phyloP scores from a whole-genome alignment of 345 rosid species.

The Orychophragmus violaceus region DNA sequence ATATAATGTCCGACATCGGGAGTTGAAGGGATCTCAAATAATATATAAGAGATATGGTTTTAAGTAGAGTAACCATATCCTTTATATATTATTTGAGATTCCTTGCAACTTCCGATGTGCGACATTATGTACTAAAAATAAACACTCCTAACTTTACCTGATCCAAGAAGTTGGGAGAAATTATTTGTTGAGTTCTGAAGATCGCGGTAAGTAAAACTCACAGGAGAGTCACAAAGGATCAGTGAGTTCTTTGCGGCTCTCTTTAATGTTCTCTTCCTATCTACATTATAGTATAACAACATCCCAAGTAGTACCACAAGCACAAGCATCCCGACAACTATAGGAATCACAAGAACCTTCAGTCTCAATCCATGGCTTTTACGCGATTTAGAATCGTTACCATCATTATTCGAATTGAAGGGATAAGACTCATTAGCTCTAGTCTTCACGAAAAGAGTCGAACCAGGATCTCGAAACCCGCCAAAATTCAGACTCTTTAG shows the following conservation, averaged over 20 bases:
- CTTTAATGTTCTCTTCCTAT: conserved; percentile 45
- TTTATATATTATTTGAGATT: too few species aligned
- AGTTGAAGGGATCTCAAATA: too few species aligned
- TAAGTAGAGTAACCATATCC: too few species aligned
- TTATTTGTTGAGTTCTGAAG: conserved; percentile 58
- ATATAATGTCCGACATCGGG: too few species aligned
- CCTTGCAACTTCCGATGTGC: too few species aligned
- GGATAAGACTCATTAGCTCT: conserved; percentile 39
- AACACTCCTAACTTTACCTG: too few species aligned
- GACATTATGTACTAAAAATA: too few species aligned
- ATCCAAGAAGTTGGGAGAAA: conserved; percentile 72
- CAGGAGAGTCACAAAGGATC: conserved; percentile 58
- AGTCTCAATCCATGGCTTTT: conserved; percentile 19
- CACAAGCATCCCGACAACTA: conserved; percentile 52
- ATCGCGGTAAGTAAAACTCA: conserved; percentile 63
- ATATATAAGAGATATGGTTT: too few species aligned
- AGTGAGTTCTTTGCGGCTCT: conserved; percentile 47
- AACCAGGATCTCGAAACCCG: conserved; percentile 68
- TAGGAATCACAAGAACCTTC: conserved; percentile 57
- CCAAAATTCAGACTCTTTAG: conserved; percentile 67
- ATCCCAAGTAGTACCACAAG: conserved; percentile 59
- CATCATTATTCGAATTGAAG: conserved; percentile 3
- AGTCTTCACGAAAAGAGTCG: conserved; percentile 70
- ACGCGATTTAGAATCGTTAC: conserved; percentile 1
- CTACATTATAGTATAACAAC: conserved; percentile 57